phyloP scores from a whole-genome alignment of 768 basidiomycete species.

The Tremella yokohamensis region DNA sequence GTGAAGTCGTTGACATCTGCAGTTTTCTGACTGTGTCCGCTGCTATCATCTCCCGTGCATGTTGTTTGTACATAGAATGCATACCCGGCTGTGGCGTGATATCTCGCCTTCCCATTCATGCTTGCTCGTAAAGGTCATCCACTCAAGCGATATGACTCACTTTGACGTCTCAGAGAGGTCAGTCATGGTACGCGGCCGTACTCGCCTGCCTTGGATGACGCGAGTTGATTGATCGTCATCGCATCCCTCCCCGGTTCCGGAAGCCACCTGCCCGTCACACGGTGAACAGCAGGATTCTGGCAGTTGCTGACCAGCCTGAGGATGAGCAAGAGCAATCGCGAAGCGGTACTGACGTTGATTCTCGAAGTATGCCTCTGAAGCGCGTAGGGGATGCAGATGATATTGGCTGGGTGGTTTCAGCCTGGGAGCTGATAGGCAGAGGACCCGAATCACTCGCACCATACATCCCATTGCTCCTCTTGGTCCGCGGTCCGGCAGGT shows the following conservation, averaged over 20 bases:
- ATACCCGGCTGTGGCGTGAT: too few relatives aligned
- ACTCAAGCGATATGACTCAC: conserved; percentile 1
- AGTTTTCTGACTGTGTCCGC: conserved; percentile 2
- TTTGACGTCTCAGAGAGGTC: neutral
- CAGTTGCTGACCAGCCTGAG: too few relatives aligned
- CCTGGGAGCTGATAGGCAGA: too few relatives aligned
- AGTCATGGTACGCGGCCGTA: neutral
- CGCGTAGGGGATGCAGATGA: neutral
- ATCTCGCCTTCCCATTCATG: too few relatives aligned
- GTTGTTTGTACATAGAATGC: too few relatives aligned
- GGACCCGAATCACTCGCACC: too few relatives aligned
- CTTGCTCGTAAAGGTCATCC: neutral
- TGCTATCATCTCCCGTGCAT: too few relatives aligned
- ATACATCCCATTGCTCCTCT: too few relatives aligned
- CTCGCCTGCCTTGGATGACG: conserved; percentile 9
- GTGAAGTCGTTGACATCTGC: neutral
- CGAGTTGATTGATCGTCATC: conserved; percentile 8
- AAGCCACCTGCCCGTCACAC: conserved; percentile 15
- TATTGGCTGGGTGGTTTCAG: neutral
- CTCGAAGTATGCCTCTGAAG: neutral
- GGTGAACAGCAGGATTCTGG: too few relatives aligned
- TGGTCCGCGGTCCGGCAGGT: too few relatives aligned
- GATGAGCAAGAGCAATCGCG: neutral
- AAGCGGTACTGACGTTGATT: neutral
- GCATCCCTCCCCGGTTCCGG: conserved; percentile 17